These are phyloP conservation scores for Trichaptum fuscoviolaceum DNA, from an alignment of 768 basidiomycete species.

Conservation along the genomic window DNA sequence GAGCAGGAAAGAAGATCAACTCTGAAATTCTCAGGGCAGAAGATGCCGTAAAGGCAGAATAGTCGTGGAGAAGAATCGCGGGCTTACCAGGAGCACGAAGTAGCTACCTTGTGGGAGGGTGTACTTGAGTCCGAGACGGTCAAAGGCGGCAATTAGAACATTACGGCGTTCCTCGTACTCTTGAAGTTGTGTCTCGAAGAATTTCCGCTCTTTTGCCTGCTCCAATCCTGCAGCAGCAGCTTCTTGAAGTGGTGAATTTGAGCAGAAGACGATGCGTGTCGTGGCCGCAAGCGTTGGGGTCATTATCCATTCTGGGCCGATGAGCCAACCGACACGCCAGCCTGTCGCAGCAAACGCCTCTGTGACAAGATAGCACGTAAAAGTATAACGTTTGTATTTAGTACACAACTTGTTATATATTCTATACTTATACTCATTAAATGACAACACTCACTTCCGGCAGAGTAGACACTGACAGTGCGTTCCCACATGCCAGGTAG, in stretches of 20 bases:
- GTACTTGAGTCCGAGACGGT: conserved; percentile 77
- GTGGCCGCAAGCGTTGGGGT: conserved; percentile 83
- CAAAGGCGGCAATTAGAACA: conserved; percentile 75
- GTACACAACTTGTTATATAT: not conserved
- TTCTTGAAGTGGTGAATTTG: conserved; percentile 93
- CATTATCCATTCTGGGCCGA: conserved; percentile 81
- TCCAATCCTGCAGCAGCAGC: conserved; percentile 89
- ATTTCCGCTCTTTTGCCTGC: conserved; percentile 60
- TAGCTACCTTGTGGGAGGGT: conserved; percentile 88
- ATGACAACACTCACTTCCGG: conserved; percentile 62
- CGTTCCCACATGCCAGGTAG: conserved; percentile 99
- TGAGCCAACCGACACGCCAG: conserved; percentile 96
- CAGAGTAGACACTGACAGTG: conserved; percentile 94
- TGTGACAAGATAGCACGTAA: conserved; percentile 23
- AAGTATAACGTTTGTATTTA: not conserved
- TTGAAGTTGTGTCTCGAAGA: conserved; percentile 68
- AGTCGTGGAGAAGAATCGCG: not conserved
- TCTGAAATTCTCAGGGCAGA: not conserved
- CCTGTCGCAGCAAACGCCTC: conserved; percentile 97
- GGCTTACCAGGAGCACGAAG: conserved; percentile 75
- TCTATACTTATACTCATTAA: not conserved
- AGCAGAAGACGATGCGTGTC: conserved; percentile 93
- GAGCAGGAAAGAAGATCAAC: conserved; percentile 11
- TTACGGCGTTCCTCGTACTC: conserved; percentile 80
- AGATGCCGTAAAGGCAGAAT: not conserved